These are phyloP conservation scores for Pseudocercospora eumusae DNA, from an alignment of 2,329 filamentous ascomycete genomes.

Conservation along the genomic window DNA sequence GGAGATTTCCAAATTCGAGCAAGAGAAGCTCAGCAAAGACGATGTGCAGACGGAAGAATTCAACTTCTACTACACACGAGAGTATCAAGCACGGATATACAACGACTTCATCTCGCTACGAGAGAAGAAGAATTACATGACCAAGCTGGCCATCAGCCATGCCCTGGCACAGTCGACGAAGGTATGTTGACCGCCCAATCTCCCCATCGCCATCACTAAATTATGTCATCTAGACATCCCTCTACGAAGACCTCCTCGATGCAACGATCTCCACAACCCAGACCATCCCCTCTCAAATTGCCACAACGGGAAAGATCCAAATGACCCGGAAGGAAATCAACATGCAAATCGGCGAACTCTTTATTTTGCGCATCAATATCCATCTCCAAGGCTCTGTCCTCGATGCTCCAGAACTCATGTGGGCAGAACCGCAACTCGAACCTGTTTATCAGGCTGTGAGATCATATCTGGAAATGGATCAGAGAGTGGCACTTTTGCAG, in stretches of 20 bases:
- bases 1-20: conserved; percentile 91
- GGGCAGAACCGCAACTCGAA: conserved; percentile 95
- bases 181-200: conserved; percentile 46
- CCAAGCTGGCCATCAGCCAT: conserved; percentile 93
- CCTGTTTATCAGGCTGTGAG: conserved; percentile 94
- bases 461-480: conserved; percentile 97
- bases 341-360: conserved; percentile 98
- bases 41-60: conserved; percentile 96
- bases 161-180: conserved; percentile 95
- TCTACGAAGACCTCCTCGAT: conserved; percentile 93
- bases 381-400: conserved; percentile 96
- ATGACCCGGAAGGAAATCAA: conserved; percentile 90
- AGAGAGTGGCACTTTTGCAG: conserved; percentile 83
- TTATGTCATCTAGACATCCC: conserved; percentile 64
- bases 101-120: conserved; percentile 97
- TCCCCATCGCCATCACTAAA: background rate
- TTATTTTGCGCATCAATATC: conserved; percentile 96
- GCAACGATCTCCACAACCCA: conserved; percentile 92
- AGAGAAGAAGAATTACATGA: conserved; percentile 97
- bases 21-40: conserved; percentile 82
- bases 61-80: conserved; percentile 98
- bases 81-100: conserved; percentile 98
- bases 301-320: conserved; percentile 86
- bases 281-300: conserved; percentile 89
- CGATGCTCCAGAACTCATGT: conserved; percentile 96